phyloP scores from a whole-genome alignment of 2,329 filamentous ascomycete genomes.

The Teratosphaeria pseudoeucalypti region DNA sequence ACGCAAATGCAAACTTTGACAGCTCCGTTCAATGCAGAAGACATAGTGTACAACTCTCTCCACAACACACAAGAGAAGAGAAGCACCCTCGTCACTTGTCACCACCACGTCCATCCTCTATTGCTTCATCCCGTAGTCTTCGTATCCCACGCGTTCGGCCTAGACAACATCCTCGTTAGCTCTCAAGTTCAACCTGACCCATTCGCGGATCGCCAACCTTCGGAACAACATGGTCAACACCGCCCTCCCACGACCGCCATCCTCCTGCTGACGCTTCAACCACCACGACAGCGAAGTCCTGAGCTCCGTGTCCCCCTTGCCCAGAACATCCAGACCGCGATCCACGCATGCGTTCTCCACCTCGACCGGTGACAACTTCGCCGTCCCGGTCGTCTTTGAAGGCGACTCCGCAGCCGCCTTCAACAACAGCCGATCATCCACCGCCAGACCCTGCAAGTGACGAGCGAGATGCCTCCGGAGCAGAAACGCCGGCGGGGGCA shows the following conservation, averaged over 20 bases:
- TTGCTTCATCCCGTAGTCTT: background rate
- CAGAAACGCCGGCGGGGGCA: constrained; percentile 39
- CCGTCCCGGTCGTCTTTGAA: constrained; percentile 35
- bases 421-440: constrained; percentile 63
- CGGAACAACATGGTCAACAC: constrained; percentile 26
- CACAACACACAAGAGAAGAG: background rate
- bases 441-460: constrained; percentile 31
- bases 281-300: constrained; percentile 27
- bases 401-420: constrained; percentile 38
- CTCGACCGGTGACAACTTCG: constrained; percentile 37
- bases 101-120: background rate
- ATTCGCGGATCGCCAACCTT: constrained; percentile 19
- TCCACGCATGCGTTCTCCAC: constrained; percentile 28
- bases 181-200: constrained; percentile 10
- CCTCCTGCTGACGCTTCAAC: constrained; percentile 30
- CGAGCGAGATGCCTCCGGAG: constrained; percentile 32
- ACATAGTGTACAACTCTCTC: background rate
- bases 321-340: constrained; percentile 25
- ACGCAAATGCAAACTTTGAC: no score
- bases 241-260: constrained; percentile 21
- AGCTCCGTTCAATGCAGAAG: background rate
- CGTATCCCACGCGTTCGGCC: constrained; percentile 11
- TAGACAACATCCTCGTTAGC: constrained; percentile 7
- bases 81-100: background rate
- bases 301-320: constrained; percentile 16